phyloP scores from a whole-genome alignment of 2,329 filamentous ascomycete genomes.

The Hortaea werneckii region DNA sequence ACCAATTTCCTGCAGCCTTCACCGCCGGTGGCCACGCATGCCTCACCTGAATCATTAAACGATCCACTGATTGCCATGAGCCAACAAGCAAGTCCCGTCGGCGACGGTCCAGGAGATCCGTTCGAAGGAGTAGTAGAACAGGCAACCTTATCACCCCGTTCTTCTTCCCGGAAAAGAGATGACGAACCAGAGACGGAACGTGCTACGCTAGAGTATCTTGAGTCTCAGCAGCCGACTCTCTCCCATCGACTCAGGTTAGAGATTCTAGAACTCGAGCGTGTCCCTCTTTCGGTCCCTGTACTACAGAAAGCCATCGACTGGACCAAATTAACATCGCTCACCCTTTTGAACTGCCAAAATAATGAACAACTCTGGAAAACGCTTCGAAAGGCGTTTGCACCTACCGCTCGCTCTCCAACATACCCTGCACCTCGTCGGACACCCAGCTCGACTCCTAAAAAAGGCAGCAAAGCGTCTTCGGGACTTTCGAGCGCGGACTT shows the following conservation, averaged over 20 bases:
- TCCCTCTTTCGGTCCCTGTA: conserved; percentile 63
- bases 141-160: not conserved
- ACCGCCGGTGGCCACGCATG: not conserved
- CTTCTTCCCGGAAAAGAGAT: not conserved
- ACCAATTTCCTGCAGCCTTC: not conserved
- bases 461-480: conserved; percentile 9
- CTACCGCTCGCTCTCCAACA: conserved; percentile 25
- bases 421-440: conserved; percentile 27
- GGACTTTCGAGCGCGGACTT: conserved; percentile 13
- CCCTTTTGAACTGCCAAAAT: conserved; percentile 61
- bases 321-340: conserved; percentile 59
- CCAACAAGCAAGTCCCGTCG: conserved; percentile 4
- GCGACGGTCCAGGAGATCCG: not conserved
- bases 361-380: conserved; percentile 68
- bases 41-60: not conserved
- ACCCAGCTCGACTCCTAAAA: conserved; percentile 21
- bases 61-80: conserved; percentile 12
- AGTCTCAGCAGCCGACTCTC: conserved; percentile 19
- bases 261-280: conserved; percentile 62
- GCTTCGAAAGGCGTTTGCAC: conserved; percentile 47
- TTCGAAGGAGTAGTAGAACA: not conserved
- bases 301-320: conserved; percentile 64
- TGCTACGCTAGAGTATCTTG: not conserved
- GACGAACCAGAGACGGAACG: not conserved
- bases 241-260: conserved; percentile 57